These are phyloP conservation scores for Exophiala calicioides DNA, from an alignment of 2,329 filamentous ascomycete genomes.

Conservation along the genomic window DNA sequence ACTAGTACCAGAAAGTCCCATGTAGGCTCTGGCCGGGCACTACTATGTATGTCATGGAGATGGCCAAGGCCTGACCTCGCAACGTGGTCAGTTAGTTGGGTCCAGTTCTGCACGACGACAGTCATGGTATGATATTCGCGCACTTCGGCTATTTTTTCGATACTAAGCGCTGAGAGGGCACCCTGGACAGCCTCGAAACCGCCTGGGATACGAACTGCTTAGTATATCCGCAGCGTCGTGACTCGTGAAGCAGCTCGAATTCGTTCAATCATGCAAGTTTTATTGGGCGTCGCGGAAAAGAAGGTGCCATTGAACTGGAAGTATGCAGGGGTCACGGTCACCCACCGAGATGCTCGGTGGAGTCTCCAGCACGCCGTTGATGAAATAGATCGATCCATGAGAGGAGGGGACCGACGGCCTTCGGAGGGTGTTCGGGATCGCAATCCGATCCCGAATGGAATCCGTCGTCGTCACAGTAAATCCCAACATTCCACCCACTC, in stretches of 20 bases:
- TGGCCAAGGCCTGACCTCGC: conserved; percentile 14
- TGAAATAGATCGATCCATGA: conserved; percentile 15
- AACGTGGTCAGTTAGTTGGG: conserved; percentile 19
- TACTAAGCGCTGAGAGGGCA: conserved; percentile 15
- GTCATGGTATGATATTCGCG: conserved; percentile 21
- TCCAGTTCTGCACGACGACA: conserved; percentile 10
- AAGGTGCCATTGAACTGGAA: conserved; percentile 22
- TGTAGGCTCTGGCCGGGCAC: no score
- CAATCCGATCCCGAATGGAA: conserved; percentile 13
- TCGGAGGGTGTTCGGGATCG: conserved; percentile 2
- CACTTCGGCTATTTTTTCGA: conserved; percentile 11
- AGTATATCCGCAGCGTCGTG: no score
- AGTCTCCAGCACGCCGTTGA: conserved; percentile 12
- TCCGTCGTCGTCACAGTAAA: conserved; percentile 19
- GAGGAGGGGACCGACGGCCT: conserved; percentile 10
- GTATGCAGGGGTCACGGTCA: conserved; percentile 8
- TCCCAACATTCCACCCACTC: conserved; percentile 12
- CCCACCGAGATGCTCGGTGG: conserved; percentile 8
- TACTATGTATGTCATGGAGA: conserved; percentile 7
- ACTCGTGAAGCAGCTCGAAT: conserved; percentile 16
- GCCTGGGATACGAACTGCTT: conserved; percentile 12
- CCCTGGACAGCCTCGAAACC: conserved; percentile 11
- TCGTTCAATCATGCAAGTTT: conserved; percentile 16
- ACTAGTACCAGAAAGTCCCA: no score
- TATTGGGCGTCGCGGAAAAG: conserved; percentile 13